A percentile compares a stretch with the other conserved stretches of the same genome.
phyloP scores from a whole-genome alignment of 768 basidiomycete species.

The Dendrothele bispora region DNA sequence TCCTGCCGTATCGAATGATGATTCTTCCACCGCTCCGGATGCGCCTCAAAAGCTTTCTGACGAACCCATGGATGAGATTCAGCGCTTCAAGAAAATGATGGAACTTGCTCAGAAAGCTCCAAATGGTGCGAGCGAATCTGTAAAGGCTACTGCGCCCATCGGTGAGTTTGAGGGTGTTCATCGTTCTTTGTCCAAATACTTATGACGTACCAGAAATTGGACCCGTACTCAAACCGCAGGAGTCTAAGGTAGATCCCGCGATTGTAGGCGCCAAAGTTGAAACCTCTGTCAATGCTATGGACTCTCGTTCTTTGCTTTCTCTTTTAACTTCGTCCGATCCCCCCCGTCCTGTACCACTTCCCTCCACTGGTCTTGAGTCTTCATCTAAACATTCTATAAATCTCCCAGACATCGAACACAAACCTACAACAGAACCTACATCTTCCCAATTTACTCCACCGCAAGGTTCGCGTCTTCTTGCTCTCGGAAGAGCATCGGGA shows the following conservation, averaged over 20 bases:
- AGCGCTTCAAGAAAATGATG: conserved; percentile 82
- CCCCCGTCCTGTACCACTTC: background rate
- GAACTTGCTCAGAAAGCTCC: conserved; percentile 63
- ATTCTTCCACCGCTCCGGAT: background rate
- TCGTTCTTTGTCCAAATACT: background rate
- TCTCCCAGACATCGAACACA: no score
- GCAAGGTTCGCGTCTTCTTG: conserved; percentile 50
- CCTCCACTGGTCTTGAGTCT: background rate
- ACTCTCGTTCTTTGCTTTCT: conserved; percentile 6
- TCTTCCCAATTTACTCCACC: conserved; percentile 44
- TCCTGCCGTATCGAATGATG: conserved; percentile 21
- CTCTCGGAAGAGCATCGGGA: conserved; percentile 33
- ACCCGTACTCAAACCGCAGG: background rate
- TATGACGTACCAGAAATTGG: background rate
- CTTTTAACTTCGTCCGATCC: background rate
- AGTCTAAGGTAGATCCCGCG: background rate
- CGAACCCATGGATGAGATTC: conserved; percentile 74
- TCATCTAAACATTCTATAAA: no score
- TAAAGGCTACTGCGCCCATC: background rate
- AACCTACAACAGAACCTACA: conserved; percentile 3
- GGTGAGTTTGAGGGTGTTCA: background rate
- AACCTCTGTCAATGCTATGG: background rate
- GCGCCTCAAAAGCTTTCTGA: conserved; percentile 15
- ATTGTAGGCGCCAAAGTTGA: background rate
- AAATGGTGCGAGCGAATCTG: conserved; percentile 18